Evolutionary conservation across 768 basidiomycete species (phyloP).

Genomic region (Suillus occidentalis): DNA sequence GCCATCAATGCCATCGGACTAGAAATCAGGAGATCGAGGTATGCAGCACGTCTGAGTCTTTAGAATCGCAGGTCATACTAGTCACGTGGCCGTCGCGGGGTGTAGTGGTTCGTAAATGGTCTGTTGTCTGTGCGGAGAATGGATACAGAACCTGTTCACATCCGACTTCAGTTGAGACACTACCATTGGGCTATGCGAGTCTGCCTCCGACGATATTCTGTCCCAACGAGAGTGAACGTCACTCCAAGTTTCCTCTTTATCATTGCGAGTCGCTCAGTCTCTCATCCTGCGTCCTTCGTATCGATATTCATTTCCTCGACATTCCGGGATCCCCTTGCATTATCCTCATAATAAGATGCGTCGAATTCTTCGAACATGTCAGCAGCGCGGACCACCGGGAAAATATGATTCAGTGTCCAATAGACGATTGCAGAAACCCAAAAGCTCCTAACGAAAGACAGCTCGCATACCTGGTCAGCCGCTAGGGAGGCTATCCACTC

Average conservation of each 20-base stretch:
- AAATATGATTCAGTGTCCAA: constrained; percentile 52
- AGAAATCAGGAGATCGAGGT: too few species aligned
- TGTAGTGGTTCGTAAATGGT: too few species aligned
- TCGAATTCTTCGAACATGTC: constrained; percentile 57
- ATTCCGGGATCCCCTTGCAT: neutral
- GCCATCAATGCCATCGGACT: too few species aligned
- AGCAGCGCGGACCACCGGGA: constrained; percentile 56
- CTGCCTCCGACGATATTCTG: constrained; percentile 34
- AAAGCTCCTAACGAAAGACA: constrained; percentile 86
- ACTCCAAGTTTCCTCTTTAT: neutral
- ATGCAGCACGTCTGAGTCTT: too few species aligned
- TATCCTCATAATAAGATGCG: constrained; percentile 33
- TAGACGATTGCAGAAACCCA: constrained; percentile 68
- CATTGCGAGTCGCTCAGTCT: neutral
- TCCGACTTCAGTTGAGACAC: constrained; percentile 39
- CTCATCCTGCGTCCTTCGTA: neutral
- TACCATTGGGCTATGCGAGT: constrained; percentile 43
- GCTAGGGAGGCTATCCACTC: constrained; percentile 64
- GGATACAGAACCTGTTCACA: neutral
- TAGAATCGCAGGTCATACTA: too few species aligned
- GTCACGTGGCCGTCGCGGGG: too few species aligned
- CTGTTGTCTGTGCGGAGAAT: too few species aligned
- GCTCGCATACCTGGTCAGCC: constrained; percentile 68
- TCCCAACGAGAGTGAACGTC: neutral
- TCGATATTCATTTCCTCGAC: neutral